Percentiles rank a stretch among this genome's conserved stretches.
Conservation (phyloP, 169 alveolate species). For the Eimeria acervulina region DNA sequence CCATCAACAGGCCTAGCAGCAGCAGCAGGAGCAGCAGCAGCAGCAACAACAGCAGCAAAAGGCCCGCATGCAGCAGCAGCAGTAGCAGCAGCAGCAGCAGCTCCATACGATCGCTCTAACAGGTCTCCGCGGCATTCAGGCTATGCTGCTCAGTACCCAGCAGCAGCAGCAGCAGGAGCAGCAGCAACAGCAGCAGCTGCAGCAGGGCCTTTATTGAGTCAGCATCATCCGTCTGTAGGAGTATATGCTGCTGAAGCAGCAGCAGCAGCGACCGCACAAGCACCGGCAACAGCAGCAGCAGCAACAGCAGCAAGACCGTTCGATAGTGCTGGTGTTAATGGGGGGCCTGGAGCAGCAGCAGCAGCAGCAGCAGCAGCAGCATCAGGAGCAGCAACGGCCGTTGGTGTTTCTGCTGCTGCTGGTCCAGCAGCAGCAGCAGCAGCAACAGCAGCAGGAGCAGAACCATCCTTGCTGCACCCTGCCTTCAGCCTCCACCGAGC, state of each 20-base stretch:
- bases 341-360: background rate
- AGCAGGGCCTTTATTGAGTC: background rate
- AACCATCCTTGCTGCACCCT: background rate
- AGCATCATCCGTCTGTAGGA: background rate
- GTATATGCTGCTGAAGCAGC: too few species aligned
- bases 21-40: too few species aligned
- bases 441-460: background rate
- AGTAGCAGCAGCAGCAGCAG: too few species aligned
- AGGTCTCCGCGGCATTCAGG: background rate
- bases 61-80: too few species aligned
- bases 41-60: too few species aligned
- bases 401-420: background rate
- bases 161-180: slow-evolving; percentile 44
- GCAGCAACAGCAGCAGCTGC: slow-evolving; percentile 10
- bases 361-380: background rate
- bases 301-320: slow-evolving; percentile 24
- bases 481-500: slow-evolving; percentile 32
- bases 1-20: background rate
- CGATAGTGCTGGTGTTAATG: background rate
- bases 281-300: background rate
- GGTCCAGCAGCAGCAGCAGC: background rate
- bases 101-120: background rate
- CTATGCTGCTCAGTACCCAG: background rate
- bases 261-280: slow-evolving; percentile 20
- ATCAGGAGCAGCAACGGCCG: background rate